A percentile compares a stretch with the other conserved stretches of the same genome.
Evolutionary conservation across 2,329 filamentous ascomycete species (phyloP).

Genomic region (Lecanicillium sp.): DNA sequence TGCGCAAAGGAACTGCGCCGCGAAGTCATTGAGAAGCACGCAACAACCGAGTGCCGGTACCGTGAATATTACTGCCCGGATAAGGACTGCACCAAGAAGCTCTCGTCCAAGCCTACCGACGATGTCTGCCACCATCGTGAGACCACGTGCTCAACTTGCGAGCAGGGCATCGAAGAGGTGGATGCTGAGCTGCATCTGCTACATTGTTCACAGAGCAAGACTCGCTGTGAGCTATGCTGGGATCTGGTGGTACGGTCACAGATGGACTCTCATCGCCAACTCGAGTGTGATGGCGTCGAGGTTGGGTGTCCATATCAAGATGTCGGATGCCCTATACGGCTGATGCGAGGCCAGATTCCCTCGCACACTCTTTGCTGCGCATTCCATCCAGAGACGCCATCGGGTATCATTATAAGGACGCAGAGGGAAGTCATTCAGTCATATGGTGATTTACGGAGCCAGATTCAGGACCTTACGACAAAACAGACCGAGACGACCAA

Average conservation of each 20-base stretch:
- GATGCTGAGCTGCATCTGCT: conserved; percentile 28
- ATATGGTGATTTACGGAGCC: conserved; percentile 24
- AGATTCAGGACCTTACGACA: conserved; percentile 26
- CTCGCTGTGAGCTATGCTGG: conserved; percentile 42
- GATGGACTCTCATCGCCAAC: conserved; percentile 37
- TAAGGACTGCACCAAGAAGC: conserved; percentile 39
- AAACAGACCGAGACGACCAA: conserved; percentile 25
- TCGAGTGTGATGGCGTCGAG: conserved; percentile 41
- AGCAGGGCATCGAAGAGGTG: conserved; percentile 37
- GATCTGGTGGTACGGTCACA: conserved; percentile 34
- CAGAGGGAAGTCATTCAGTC: conserved; percentile 41
- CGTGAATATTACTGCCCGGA: conserved; percentile 50
- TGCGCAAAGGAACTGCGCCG: conserved; percentile 44
- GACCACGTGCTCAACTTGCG: conserved; percentile 46
- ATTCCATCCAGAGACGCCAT: conserved; percentile 42
- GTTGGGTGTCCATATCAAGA: conserved; percentile 39
- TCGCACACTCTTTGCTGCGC: conserved; percentile 41
- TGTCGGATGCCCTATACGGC: conserved; percentile 26
- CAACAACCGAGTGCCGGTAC: conserved; percentile 48
- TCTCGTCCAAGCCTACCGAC: conserved; percentile 42
- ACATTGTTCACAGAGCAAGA: conserved; percentile 37
- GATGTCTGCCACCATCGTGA: conserved; percentile 48
- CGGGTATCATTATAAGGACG: conserved; percentile 40
- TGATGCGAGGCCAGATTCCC: conserved; percentile 28
- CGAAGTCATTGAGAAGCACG: conserved; percentile 47